Evolutionary conservation across 2,329 filamentous ascomycete species (phyloP).

Genomic region (Dichotomopilus funicola): DNA sequence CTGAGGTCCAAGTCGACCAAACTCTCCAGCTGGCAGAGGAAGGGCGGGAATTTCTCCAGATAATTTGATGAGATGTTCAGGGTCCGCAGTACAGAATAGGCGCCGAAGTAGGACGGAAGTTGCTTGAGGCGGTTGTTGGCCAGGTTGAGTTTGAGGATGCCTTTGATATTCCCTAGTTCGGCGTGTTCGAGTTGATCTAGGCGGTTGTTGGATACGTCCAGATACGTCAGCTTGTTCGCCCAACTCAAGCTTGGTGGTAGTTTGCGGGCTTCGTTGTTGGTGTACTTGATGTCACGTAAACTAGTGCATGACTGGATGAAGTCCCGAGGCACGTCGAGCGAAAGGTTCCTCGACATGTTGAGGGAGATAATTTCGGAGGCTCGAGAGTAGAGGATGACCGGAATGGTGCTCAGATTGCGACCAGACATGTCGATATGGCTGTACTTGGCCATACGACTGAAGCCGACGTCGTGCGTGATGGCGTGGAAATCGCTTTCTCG

Average conservation of each 20-base stretch:
- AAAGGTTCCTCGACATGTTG: slow-evolving; percentile 87
- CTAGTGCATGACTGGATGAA: slow-evolving; percentile 93
- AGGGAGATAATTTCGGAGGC: slow-evolving; percentile 89
- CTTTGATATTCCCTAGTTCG: slow-evolving; percentile 66
- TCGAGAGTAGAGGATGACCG: slow-evolving; percentile 87
- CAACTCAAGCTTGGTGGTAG: slow-evolving; percentile 78
- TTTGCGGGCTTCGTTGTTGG: slow-evolving; percentile 84
- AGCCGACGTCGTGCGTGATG: slow-evolving; percentile 69
- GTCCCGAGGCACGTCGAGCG: slow-evolving; percentile 86
- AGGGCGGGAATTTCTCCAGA: slow-evolving; percentile 74
- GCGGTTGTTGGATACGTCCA: slow-evolving; percentile 93
- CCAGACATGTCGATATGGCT: slow-evolving; percentile 90
- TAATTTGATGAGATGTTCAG: slow-evolving; percentile 94
- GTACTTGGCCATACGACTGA: slow-evolving; percentile 80
- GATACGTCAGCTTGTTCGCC: slow-evolving; percentile 73
- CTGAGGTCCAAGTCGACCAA: slow-evolving; percentile 92
- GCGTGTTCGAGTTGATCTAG: slow-evolving; percentile 82
- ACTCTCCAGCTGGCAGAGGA: slow-evolving; percentile 73
- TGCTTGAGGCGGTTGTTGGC: slow-evolving; percentile 84
- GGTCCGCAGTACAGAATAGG: slow-evolving; percentile 71
- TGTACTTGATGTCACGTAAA: slow-evolving; percentile 90
- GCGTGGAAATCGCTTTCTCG: slow-evolving; percentile 76
- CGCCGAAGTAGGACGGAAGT: slow-evolving; percentile 74
- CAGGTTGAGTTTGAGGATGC: slow-evolving; percentile 81
- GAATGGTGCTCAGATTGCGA: slow-evolving; percentile 87